Percentiles rank a stretch among this genome's conserved stretches.
Evolutionary conservation across 371 early-diverging fungal genomes (phyloP).

Genomic region (Mucor velutinosus): DNA sequence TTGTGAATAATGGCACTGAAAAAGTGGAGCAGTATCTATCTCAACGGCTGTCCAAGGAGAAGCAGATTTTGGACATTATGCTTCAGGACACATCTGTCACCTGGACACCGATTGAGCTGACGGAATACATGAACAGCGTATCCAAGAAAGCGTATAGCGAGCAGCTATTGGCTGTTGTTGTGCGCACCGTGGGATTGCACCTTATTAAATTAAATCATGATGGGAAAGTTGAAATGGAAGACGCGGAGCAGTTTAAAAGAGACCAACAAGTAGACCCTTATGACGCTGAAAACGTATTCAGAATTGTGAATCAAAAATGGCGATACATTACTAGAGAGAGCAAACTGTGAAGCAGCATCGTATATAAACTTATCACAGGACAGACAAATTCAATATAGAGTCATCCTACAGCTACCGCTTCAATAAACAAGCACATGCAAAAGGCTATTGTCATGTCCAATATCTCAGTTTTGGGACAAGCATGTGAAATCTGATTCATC

Average conservation of each 20-base stretch:
- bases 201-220: conserved; percentile 24
- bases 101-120: conserved; percentile 11
- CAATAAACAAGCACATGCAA: neutral
- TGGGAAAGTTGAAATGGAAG: conserved; percentile 15
- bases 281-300: conserved; percentile 8
- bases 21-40: conserved; percentile 30
- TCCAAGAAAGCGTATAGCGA: conserved; percentile 5
- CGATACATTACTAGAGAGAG: neutral
- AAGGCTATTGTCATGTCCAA: neutral
- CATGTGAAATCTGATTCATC: neutral
- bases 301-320: conserved; percentile 21
- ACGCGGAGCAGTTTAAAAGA: neutral
- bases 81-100: conserved; percentile 3
- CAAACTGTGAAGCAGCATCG: conserved; percentile 7
- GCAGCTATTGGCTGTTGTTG: conserved; percentile 1
- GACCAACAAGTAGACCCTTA: conserved; percentile 4
- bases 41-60: conserved; percentile 26
- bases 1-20: conserved; percentile 28
- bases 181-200: conserved; percentile 27
- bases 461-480: neutral
- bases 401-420: neutral
- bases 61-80: conserved; percentile 33
- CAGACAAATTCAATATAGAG: too few relatives aligned
- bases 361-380: too few relatives aligned
- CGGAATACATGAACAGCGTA: conserved; percentile 4